These are phyloP conservation scores for Mucor piriformis DNA, from an alignment of 371 early-diverging fungal species.

Conservation along the genomic window DNA sequence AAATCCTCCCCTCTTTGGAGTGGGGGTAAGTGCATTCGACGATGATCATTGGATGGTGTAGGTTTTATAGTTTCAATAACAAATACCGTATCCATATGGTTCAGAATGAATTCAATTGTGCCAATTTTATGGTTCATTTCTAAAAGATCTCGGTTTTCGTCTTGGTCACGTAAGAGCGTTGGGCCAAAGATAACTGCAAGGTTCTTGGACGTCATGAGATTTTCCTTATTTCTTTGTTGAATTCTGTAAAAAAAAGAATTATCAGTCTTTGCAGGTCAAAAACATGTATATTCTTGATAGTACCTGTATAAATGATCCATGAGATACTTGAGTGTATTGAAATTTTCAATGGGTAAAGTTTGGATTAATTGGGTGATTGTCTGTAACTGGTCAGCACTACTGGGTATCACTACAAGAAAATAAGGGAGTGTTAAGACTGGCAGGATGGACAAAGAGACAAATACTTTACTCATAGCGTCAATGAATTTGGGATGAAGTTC, in stretches of 20 bases:
- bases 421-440: neutral
- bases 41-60: slow-evolving; percentile 8
- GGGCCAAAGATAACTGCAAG: slow-evolving; percentile 94
- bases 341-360: slow-evolving; percentile 44
- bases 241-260: slow-evolving; percentile 41
- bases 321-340: slow-evolving; percentile 45
- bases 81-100: slow-evolving; percentile 49
- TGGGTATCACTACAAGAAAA: slow-evolving; percentile 19
- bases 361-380: slow-evolving; percentile 30
- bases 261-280: too few relatives aligned
- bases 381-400: slow-evolving; percentile 22
- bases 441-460: neutral
- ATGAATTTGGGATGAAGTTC: slow-evolving; percentile 78
- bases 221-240: slow-evolving; percentile 57
- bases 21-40: slow-evolving; percentile 18
- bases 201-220: slow-evolving; percentile 88
- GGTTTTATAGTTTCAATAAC: slow-evolving; percentile 25
- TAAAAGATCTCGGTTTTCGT: slow-evolving; percentile 69
- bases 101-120: slow-evolving; percentile 64
- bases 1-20: slow-evolving; percentile 37
- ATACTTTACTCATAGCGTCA: slow-evolving; percentile 53
- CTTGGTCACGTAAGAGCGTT: slow-evolving; percentile 76
- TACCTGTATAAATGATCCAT: slow-evolving; percentile 46
- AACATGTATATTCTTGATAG: neutral
- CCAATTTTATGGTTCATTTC: slow-evolving; percentile 82